Base-by-base conservation (phyloP, 345 rosid genomes). In the Aurinia saxatilis region DNA sequence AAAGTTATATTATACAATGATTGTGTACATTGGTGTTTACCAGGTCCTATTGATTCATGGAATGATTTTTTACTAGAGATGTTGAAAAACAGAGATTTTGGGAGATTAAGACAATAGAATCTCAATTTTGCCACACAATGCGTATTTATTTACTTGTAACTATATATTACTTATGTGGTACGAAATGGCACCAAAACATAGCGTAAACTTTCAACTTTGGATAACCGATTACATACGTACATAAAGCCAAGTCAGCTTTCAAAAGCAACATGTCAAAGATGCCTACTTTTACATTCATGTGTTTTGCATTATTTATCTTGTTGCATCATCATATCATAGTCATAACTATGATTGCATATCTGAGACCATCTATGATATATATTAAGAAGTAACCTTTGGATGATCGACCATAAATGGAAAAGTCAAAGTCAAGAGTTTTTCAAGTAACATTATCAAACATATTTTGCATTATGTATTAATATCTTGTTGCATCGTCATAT, bases 1-100 rank as follows among this genome's bases (percentile, higher is more conserved):
- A 90, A 86, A 3, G 95, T 82, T 44, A 78, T 84, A 1, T 47
- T 89, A 66, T 78, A 84, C 67, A 87, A 84, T 51, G 95, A 89
- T 61, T 86, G 91, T 34, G 96, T 89, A 33, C 96, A 89, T 53
- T 86, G 95, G 96, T 89, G 95, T 83, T 68, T 86, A 70, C 96
- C 95, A 6, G 96, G 96, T 7, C 95, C 96, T 0, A 82, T 89
- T 66, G 96, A 89, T 45, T 42, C 84, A 0, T 89, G 93, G 95
- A 84, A 73, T 51, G 87, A 89, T 59, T 79, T 89, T 75, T 73
- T 90, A 67, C 78, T 84, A 33, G 73, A 82, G 27, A 84, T 84
- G 95, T 54, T 90, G 78, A 90, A 80, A 56, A 68, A 81, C 55
- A 75, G 88, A 86, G 50, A 80, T 72, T 10, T 64, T 8, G 18